Conservation (phyloP, 2,329 filamentous ascomycete species). For the Colletotrichum truncatum region DNA sequence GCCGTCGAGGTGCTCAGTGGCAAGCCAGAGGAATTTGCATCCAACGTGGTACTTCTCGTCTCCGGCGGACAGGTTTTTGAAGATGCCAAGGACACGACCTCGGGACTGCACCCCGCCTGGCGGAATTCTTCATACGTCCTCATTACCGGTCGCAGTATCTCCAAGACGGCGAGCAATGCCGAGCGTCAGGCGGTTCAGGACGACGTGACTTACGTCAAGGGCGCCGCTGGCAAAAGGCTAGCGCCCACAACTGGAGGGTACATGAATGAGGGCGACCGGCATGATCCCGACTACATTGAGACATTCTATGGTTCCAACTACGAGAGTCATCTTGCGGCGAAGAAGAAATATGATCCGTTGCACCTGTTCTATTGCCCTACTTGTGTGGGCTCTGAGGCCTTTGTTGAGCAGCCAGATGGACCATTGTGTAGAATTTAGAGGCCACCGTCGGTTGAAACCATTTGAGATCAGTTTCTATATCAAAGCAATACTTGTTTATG, state of each 20-base stretch:
- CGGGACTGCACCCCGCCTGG: conserved; percentile 36
- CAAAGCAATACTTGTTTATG: too few species aligned
- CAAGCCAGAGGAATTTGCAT: conserved; percentile 31
- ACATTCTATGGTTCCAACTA: conserved; percentile 48
- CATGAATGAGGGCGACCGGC: conserved; percentile 51
- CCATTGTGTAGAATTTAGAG: conserved; percentile 24
- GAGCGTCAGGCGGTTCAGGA: conserved; percentile 33
- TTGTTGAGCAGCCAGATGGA: conserved; percentile 35
- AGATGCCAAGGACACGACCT: conserved; percentile 35
- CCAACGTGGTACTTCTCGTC: conserved; percentile 38
- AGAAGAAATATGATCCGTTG: conserved; percentile 44
- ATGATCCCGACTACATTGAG: conserved; percentile 42
- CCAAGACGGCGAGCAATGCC: conserved; percentile 29
- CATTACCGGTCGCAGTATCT: conserved; percentile 32
- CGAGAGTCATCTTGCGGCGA: conserved; percentile 38
- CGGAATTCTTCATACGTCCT: not conserved
- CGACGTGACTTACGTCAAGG: conserved; percentile 40
- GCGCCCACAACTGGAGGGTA: conserved; percentile 51
- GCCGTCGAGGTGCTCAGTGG: conserved; percentile 39
- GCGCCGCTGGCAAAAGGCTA: conserved; percentile 41
- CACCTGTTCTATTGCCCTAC: conserved; percentile 47
- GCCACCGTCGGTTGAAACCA: too few species aligned
- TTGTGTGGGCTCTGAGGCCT: conserved; percentile 48
- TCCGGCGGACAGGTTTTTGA: conserved; percentile 40
- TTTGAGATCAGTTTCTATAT: too few species aligned